A percentile compares a stretch with the other conserved stretches of the same genome.
These are phyloP conservation scores for Yamadazyma kanchanaburiensis DNA, from an alignment of 1,139 yeast genomes.

Conservation along the genomic window DNA sequence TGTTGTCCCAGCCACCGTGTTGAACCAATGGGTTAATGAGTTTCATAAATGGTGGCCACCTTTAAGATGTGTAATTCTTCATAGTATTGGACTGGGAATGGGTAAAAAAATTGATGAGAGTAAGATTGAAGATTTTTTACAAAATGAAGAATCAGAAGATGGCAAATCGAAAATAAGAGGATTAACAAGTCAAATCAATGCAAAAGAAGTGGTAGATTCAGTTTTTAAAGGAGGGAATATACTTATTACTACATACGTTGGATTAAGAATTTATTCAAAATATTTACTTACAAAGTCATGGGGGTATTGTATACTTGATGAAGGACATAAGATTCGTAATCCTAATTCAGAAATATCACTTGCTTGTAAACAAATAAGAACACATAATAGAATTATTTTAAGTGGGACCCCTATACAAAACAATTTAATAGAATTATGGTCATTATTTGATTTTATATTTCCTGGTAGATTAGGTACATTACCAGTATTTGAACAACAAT, in stretches of 20 bases:
- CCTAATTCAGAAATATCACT: constrained; percentile 90
- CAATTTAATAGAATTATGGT: constrained; percentile 88
- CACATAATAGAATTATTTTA: constrained; percentile 77
- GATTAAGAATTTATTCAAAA: constrained; percentile 74
- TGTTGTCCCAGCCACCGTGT: constrained; percentile 95
- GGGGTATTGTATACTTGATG: constrained; percentile 92
- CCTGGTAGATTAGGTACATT: constrained; percentile 94
- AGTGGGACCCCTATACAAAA: constrained; percentile 98
- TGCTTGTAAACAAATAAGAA: constrained; percentile 76
- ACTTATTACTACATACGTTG: constrained; percentile 87
- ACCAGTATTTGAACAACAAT: constrained; percentile 91
- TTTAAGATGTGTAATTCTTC: constrained; percentile 77
- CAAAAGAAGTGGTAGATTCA: constrained; percentile 45
- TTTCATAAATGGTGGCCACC: constrained; percentile 99
- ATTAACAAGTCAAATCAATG: constrained; percentile 35
- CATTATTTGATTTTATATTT: constrained; percentile 88
- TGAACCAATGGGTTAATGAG: constrained; percentile 95
- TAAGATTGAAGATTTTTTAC: constrained; percentile 46
- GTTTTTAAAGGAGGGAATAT: constrained; percentile 71
- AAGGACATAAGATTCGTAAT: constrained; percentile 94
- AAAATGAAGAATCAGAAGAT: constrained; percentile 42
- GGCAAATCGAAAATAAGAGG: constrained; percentile 21
- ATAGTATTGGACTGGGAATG: constrained; percentile 93
- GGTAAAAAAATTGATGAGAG: constrained; percentile 44
- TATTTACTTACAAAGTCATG: constrained; percentile 67